phyloP scores from a whole-genome alignment of 106 monocot species.

The Dendrobium chrysotoxum region DNA sequence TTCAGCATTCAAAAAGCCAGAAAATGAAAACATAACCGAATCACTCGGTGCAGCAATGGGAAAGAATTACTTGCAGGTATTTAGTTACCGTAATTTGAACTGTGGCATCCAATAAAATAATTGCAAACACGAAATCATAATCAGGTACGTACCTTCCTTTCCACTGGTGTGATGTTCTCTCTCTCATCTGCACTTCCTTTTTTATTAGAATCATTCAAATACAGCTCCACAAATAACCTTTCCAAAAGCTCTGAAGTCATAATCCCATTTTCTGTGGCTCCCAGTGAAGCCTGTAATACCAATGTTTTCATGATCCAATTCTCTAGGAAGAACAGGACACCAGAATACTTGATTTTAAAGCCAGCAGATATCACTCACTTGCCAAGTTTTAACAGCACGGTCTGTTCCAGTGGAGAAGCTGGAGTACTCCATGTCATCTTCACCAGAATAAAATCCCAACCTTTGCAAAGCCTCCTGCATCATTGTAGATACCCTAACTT shows the following conservation, averaged over 20 bases:
- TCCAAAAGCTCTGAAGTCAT: conserved; percentile 69
- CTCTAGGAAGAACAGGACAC: not conserved
- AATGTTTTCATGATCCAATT: not conserved
- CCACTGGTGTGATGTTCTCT: not conserved
- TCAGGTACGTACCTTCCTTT: conserved; percentile 4
- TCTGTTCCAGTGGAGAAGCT: conserved; percentile 83
- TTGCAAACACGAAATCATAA: not conserved
- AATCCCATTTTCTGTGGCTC: conserved; percentile 53
- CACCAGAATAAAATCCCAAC: conserved; percentile 92
- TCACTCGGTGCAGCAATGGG: not conserved
- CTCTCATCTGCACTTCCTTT: conserved; percentile 15
- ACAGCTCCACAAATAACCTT: conserved; percentile 37
- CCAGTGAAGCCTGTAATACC: conserved; percentile 55
- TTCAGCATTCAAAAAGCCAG: too few species aligned
- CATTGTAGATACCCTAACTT: not conserved
- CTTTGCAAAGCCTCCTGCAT: conserved; percentile 81
- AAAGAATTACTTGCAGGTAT: not conserved
- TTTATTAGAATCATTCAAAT: not conserved
- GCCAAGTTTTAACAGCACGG: conserved; percentile 97
- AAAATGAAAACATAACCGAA: too few species aligned
- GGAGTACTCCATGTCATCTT: conserved; percentile 89
- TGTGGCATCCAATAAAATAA: not conserved
- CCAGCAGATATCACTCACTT: conserved; percentile 37
- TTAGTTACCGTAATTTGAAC: not conserved
- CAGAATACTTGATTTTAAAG: not conserved